Evolutionary conservation across 2,329 filamentous ascomycete species (phyloP).

Genomic region (Alternaria sp.): DNA sequence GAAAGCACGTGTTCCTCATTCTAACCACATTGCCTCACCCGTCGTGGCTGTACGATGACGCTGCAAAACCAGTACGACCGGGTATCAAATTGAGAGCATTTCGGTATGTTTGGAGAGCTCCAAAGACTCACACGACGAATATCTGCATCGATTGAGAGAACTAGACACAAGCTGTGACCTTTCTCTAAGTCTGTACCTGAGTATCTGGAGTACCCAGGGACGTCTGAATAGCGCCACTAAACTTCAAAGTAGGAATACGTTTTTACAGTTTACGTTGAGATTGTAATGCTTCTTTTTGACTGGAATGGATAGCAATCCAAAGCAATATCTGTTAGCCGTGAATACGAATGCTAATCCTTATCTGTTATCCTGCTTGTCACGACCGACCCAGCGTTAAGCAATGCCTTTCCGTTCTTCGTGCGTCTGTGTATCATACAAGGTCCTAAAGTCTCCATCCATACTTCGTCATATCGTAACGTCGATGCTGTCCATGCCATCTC

Average conservation of each 20-base stretch:
- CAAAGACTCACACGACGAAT: background rate
- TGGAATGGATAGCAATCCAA: background rate
- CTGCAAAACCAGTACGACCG: background rate
- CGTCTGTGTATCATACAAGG: constrained; percentile 7
- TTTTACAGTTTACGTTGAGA: background rate
- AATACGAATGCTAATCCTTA: background rate
- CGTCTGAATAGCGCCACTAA: background rate
- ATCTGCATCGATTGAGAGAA: background rate
- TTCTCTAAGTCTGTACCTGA: background rate
- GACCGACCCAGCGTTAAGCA: background rate
- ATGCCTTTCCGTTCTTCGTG: background rate
- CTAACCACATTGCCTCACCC: background rate
- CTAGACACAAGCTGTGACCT: background rate
- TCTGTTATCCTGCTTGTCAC: background rate
- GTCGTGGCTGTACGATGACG: background rate
- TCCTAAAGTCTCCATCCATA: background rate
- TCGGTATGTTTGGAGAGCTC: background rate
- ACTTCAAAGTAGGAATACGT: background rate
- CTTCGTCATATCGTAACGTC: background rate
- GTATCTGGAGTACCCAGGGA: background rate
- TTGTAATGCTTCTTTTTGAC: background rate
- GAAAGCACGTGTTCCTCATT: constrained; percentile 23
- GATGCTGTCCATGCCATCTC: background rate
- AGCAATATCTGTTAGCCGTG: background rate
- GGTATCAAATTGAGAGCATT: background rate